A percentile compares a stretch with the other conserved stretches of the same genome.
These are phyloP conservation scores for Colletotrichum cuscutae DNA, from an alignment of 2,329 filamentous ascomycete genomes.

Conservation along the genomic window DNA sequence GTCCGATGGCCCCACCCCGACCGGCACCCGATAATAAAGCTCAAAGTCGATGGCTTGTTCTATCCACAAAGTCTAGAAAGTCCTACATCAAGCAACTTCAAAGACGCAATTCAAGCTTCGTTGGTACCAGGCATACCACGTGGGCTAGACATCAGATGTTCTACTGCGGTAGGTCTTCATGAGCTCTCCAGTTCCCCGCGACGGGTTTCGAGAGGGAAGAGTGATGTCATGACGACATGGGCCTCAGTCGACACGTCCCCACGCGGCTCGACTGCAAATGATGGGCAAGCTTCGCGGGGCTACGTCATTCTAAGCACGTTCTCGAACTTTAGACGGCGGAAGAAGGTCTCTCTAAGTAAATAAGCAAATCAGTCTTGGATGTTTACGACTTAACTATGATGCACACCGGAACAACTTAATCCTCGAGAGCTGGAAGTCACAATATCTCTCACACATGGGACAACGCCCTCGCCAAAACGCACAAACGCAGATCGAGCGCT, in stretches of 20 bases:
- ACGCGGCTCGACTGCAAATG: not conserved
- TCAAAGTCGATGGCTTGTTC: too few relatives aligned
- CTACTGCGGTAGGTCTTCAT: not conserved
- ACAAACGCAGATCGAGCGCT: not conserved
- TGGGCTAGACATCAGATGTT: not conserved
- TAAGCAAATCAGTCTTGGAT: not conserved
- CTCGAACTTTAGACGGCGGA: constrained; percentile 1
- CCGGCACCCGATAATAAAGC: not conserved
- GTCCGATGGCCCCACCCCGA: not conserved
- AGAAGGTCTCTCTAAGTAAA: not conserved
- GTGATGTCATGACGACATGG: constrained; percentile 30
- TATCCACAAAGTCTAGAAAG: not conserved
- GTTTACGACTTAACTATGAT: not conserved
- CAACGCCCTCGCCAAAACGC: not conserved
- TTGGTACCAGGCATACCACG: too few relatives aligned
- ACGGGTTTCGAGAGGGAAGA: not conserved
- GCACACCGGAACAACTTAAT: not conserved
- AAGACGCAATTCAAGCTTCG: not conserved
- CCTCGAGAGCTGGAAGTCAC: not conserved
- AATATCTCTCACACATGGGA: not conserved
- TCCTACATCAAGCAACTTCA: not conserved
- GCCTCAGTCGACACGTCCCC: not conserved
- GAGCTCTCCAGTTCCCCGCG: not conserved
- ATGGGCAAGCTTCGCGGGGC: not conserved
- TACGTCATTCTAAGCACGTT: constrained; percentile 20